Evolutionary conservation across 2,329 filamentous ascomycete species (phyloP), one percentile per base, ranked within the genome.

Genomic region (Shiraia sp.): DNA sequence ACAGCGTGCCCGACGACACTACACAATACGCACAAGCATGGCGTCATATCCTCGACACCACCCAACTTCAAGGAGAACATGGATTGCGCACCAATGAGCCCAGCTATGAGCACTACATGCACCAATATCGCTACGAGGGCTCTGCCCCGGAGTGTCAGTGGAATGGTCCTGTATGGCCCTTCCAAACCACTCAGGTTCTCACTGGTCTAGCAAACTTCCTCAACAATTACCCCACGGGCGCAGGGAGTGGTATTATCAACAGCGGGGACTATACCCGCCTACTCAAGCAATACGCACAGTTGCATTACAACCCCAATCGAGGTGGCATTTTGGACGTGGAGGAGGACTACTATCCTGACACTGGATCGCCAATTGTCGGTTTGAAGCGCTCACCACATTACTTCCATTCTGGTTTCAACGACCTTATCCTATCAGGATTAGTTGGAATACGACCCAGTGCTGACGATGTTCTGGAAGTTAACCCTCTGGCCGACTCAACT

Each of bases 91-190:
- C 72, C 7, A 67, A 65, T n/a, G 72, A 73, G 35, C 72, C 72
- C 1, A 70, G 63, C 28, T 75, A 72, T 42, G 49, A 75, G 45
- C 73, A 74, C 45, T 75, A 72, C 55, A 74, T 75, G 72, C 61
- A 60, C 0, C 70, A 72, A 47, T 72, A 72, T 46, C 59, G 69
- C 6, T 75, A 74, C 40, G 63, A 70, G 29, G 62, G 61, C 8
- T 55, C 49, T 1, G 47, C 63, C 6, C 61, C 58, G 2, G 72
- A 75, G 36, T 75, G 72, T 36, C 72, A 75, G 33, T 75, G 72
- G 72, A 74, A 75, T 28, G 72, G 72, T 1, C 71, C 72, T 0
- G 61, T 69, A 0, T 75, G 72, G 72, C 71, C 72, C 0, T 75
- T 69, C 42, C 72, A 75, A 43, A 71, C 63, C 0, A 74, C 72